phyloP scores from a whole-genome alignment of 305 asterid genomes.

The Coffea humblotiana region DNA sequence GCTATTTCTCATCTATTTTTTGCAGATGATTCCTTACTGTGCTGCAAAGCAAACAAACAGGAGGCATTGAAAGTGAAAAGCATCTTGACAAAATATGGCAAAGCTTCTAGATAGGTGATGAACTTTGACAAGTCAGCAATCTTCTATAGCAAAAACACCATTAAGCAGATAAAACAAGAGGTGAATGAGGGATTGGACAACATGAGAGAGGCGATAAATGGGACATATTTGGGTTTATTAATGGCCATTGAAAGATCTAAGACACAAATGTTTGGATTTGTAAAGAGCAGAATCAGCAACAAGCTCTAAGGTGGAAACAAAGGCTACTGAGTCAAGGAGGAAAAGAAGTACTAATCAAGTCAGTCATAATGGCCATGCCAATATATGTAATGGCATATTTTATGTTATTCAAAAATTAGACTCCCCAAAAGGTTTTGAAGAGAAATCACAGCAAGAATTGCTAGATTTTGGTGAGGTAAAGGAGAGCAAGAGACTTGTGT shows the following conservation, averaged over 20 bases:
- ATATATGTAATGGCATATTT: background rate
- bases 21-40: background rate
- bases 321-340: background rate
- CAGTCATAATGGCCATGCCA: background rate
- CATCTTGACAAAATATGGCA: background rate
- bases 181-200: background rate
- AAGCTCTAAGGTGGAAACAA: background rate
- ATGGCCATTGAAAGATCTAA: background rate
- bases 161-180: background rate
- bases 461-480: background rate
- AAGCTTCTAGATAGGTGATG: background rate
- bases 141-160: too few relatives aligned
- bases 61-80: background rate
- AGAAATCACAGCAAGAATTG: background rate
- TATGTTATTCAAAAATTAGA: too few relatives aligned
- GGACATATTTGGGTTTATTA: background rate
- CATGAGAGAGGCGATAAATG: too few relatives aligned
- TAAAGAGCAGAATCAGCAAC: too few relatives aligned
- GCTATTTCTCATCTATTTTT: background rate
- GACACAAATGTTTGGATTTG: background rate
- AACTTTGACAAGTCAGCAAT: background rate
- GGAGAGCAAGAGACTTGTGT: too few relatives aligned
- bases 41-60: background rate
- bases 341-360: too few relatives aligned
- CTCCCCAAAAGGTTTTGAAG: background rate